Percentiles rank a stretch among this genome's conserved stretches.
phyloP scores from a whole-genome alignment of 1,284 basidiomycete genomes.

The Wolfiporia cocos region DNA sequence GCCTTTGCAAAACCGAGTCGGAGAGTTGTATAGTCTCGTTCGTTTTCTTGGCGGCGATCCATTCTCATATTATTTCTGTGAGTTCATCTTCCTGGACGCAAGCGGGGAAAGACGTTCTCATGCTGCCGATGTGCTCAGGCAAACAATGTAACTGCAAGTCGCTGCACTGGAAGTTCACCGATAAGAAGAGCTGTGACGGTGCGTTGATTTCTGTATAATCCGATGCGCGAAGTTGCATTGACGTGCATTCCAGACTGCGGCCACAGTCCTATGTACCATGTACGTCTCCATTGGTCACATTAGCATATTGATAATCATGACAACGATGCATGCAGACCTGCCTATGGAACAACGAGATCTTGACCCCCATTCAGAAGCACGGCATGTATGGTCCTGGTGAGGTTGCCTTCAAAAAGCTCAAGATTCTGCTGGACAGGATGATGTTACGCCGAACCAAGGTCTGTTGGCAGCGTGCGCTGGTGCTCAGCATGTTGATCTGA shows the following conservation, averaged over 20 bases:
- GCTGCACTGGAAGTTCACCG: slow-evolving; percentile 84
- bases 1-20: slow-evolving; percentile 94
- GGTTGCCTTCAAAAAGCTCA: slow-evolving; percentile 86
- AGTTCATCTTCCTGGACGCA: slow-evolving; percentile 22
- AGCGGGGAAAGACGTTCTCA: neutral
- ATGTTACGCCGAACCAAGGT: slow-evolving; percentile 90
- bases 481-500: neutral
- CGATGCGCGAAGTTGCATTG: neutral
- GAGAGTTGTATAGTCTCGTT: slow-evolving; percentile 95
- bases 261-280: slow-evolving; percentile 93
- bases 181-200: slow-evolving; percentile 85
- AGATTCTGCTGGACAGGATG: slow-evolving; percentile 87
- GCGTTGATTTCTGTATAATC: slow-evolving; percentile 13
- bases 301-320: too few species aligned
- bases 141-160: slow-evolving; percentile 85
- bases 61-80: slow-evolving; percentile 91
- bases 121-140: slow-evolving; percentile 39
- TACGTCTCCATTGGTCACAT: slow-evolving; percentile 34
- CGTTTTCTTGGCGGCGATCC: slow-evolving; percentile 90
- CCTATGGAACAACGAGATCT: slow-evolving; percentile 90
- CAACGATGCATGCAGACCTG: slow-evolving; percentile 74
- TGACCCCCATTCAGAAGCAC: slow-evolving; percentile 89
- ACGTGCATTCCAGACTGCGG: slow-evolving; percentile 65
- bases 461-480: neutral
- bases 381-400: slow-evolving; percentile 73